These are phyloP conservation scores for Citrus australasica DNA, from an alignment of 345 rosid genomes.

Conservation along the genomic window DNA sequence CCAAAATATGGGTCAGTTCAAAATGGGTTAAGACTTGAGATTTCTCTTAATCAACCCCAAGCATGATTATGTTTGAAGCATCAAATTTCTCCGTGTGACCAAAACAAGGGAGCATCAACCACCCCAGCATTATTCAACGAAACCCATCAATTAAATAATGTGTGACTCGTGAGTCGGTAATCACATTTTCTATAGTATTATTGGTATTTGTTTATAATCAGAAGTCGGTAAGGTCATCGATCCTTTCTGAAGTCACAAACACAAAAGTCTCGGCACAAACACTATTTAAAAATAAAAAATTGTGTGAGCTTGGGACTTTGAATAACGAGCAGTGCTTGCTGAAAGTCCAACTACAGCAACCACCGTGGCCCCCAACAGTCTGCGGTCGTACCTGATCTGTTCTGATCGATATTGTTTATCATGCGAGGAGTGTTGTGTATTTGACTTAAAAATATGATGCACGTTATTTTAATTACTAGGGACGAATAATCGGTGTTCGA, in stretches of 20 bases:
- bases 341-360: background rate
- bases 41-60: no score
- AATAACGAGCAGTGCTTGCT: background rate
- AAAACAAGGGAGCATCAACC: background rate
- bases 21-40: no score
- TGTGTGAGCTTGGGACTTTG: background rate
- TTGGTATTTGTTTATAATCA: background rate
- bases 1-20: no score
- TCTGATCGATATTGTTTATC: background rate
- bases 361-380: background rate
- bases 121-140: background rate
- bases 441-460: background rate
- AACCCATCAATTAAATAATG: background rate
- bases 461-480: background rate
- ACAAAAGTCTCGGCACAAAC: background rate
- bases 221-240: background rate
- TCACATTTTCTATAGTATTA: background rate
- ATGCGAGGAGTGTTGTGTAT: background rate
- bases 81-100: background rate
- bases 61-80: background rate
- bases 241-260: background rate
- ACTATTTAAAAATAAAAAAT: background rate
- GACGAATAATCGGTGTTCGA: background rate
- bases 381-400: background rate
- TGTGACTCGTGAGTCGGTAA: background rate